Percentiles rank a stretch among this genome's conserved stretches.
These are phyloP conservation scores for Podosphaera fusca DNA, from an alignment of 2,329 filamentous ascomycete genomes.

Conservation along the genomic window DNA sequence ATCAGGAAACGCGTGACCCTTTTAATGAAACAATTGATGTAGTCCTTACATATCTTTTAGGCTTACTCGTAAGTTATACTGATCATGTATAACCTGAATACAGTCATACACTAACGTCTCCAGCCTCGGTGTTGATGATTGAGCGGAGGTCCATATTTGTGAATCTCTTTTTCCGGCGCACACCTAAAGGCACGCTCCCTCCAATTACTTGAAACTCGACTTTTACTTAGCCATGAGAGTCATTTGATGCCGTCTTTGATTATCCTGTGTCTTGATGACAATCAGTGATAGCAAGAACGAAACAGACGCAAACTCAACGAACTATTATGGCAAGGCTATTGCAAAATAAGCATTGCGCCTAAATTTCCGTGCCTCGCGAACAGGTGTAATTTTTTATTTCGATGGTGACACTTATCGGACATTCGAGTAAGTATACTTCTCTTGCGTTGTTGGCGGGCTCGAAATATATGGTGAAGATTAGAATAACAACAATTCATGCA, in stretches of 20 bases:
- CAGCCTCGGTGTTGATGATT: slow-evolving; percentile 24
- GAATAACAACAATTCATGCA: background rate
- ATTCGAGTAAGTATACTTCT: background rate
- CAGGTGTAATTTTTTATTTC: background rate
- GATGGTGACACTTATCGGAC: background rate
- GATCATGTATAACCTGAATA: too few relatives aligned
- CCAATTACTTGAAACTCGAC: slow-evolving; percentile 9
- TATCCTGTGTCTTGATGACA: slow-evolving; percentile 1
- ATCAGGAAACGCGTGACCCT: too few relatives aligned
- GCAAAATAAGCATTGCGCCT: background rate
- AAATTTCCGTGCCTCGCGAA: background rate
- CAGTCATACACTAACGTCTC: slow-evolving; percentile 4
- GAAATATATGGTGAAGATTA: background rate
- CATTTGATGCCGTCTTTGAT: slow-evolving; percentile 9
- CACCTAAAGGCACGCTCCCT: slow-evolving; percentile 9
- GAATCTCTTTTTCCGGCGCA: slow-evolving; percentile 8
- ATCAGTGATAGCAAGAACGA: slow-evolving; percentile 4
- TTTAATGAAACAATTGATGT: too few relatives aligned
- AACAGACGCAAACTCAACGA: slow-evolving; percentile 10
- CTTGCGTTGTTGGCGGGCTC: background rate
- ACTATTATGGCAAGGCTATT: background rate
- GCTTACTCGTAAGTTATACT: too few relatives aligned
- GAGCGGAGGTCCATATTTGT: slow-evolving; percentile 27
- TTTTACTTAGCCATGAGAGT: slow-evolving; percentile 4
- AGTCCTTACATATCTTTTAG: too few relatives aligned